Evolutionary conservation across 352 stramenopile species (phyloP), one percentile per base, ranked within the genome.

Genomic region (Globisporangium yorkense): DNA sequence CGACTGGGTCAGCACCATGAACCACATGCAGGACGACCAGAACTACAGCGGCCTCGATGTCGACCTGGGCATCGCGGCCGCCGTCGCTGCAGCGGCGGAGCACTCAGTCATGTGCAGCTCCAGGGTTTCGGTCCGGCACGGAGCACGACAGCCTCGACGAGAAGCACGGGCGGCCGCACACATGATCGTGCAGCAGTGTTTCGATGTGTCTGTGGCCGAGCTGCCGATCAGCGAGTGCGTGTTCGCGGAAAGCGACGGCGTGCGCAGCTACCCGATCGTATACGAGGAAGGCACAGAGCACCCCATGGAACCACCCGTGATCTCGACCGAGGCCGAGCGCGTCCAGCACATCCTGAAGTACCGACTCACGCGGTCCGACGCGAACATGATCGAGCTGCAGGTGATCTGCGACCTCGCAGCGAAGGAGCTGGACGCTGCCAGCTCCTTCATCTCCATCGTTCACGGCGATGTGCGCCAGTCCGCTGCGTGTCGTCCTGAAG

Each of bases 181-280:
- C 50, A 68, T 76, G 46, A 62, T 87, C 27, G 74, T 84, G 21
- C 77, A 87, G 55, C 74, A 83, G 51, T 87, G 77, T 50, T 87
- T 87, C 31, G 77, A 87, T 40, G 67, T 87, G 29, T 59, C 61
- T 0, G 54, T 87, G 4, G 29, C 58, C 0, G 72, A 84, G 40
- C 51, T 81, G 2, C 59, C 74, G 10, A 45, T 83, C 20, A 56
- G 70, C 0, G 60, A 67, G 20, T 87, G 77, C 31, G 43, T 72
- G 39, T 71, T 87, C 49, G 72, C 77, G 0, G 77, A 87, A 55
- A 50, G 58, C 15, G 63, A 79, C 43, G 72, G 74, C 12, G 66
- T 55, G 16, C 61, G 77, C 2, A 53, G 44, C 6, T 87, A 87
- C 33, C 70, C 74, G 13, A 60, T 84, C 5, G 65, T 75, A 44